Percentiles rank a stretch among this genome's conserved stretches.
Conservation (phyloP, 2,329 filamentous ascomycete genomes). For the Penicillium sp. region DNA sequence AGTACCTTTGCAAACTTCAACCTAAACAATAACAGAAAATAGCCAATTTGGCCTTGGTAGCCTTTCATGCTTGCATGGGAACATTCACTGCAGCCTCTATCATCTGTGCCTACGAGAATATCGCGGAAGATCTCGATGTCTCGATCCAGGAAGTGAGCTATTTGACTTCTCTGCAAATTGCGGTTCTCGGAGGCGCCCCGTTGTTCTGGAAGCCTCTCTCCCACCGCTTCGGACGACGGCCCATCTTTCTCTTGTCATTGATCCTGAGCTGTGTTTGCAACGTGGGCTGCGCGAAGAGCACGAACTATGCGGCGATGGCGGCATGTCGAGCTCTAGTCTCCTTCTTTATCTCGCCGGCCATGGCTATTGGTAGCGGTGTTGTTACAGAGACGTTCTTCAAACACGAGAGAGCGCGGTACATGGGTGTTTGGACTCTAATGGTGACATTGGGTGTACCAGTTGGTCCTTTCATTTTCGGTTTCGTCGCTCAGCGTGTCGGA, state of each 20-base stretch:
- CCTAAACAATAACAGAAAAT: constrained; percentile 17
- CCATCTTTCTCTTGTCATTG: constrained; percentile 54
- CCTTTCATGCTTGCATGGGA: constrained; percentile 53
- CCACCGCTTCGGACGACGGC: constrained; percentile 53
- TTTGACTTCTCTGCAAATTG: constrained; percentile 55
- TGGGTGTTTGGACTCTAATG: constrained; percentile 56
- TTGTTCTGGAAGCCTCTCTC: constrained; percentile 57
- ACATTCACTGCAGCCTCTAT: constrained; percentile 55
- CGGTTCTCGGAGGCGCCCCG: constrained; percentile 52
- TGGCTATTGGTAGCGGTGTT: constrained; percentile 54
- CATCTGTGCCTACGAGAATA: constrained; percentile 54
- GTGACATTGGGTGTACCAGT: constrained; percentile 50
- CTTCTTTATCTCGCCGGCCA: constrained; percentile 55
- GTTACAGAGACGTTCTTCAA: constrained; percentile 58
- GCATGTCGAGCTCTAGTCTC: constrained; percentile 51
- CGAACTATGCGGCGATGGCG: constrained; percentile 50
- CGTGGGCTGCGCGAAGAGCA: constrained; percentile 52
- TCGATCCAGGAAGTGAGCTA: constrained; percentile 53
- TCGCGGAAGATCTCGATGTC: constrained; percentile 51
- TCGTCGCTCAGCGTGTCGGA: constrained; percentile 51
- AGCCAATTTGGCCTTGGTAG: constrained; percentile 51
- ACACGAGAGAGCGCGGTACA: constrained; percentile 51
- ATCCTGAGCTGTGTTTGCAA: constrained; percentile 50
- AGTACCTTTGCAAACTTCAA: not conserved
- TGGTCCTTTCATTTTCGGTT: constrained; percentile 33